Percentiles rank a stretch among this genome's conserved stretches.
phyloP scores from a whole-genome alignment of 768 basidiomycete species.

The Phanerodontia chrysosporium region DNA sequence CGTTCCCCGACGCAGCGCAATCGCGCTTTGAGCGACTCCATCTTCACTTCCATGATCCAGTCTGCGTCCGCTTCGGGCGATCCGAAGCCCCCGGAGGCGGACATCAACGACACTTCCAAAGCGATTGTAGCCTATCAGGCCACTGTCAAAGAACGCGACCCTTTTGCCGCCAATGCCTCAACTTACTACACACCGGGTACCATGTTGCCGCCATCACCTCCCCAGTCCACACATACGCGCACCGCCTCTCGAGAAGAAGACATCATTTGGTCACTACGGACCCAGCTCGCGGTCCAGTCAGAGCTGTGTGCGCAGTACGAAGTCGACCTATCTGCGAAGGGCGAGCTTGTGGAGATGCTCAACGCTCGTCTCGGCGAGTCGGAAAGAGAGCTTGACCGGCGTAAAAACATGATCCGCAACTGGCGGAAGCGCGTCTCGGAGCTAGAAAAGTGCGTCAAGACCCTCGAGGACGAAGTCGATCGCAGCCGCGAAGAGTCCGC shows the following conservation, averaged over 20 bases:
- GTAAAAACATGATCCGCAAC: conserved; percentile 45
- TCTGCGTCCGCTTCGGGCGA: conserved; percentile 21
- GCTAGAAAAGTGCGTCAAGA: conserved; percentile 61
- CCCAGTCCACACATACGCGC: conserved; percentile 40
- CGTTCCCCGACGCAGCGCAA: conserved; percentile 33
- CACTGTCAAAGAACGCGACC: conserved; percentile 50
- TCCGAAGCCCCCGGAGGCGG: conserved; percentile 45
- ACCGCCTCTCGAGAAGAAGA: conserved; percentile 69
- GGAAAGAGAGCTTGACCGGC: conserved; percentile 63
- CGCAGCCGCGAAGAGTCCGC: conserved; percentile 76
- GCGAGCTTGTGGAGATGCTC: conserved; percentile 65
- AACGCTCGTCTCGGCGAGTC: conserved; percentile 46
- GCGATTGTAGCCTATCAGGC: conserved; percentile 39
- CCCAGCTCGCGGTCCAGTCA: conserved; percentile 69
- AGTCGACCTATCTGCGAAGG: conserved; percentile 66
- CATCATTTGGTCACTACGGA: conserved; percentile 67
- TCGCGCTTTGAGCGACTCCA: conserved; percentile 60
- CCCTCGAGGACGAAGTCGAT: conserved; percentile 85
- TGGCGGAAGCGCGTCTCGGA: conserved; percentile 81
- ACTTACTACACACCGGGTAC: conserved; percentile 78
- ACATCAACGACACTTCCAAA: conserved; percentile 58
- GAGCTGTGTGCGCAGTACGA: conserved; percentile 77
- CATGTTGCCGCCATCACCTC: conserved; percentile 64
- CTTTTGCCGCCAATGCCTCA: conserved; percentile 66
- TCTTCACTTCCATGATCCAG: conserved; percentile 55